A percentile compares a stretch with the other conserved stretches of the same genome.
These are phyloP conservation scores for Agaricales sp. DNA, from an alignment of 1,284 basidiomycete species.

Conservation along the genomic window DNA sequence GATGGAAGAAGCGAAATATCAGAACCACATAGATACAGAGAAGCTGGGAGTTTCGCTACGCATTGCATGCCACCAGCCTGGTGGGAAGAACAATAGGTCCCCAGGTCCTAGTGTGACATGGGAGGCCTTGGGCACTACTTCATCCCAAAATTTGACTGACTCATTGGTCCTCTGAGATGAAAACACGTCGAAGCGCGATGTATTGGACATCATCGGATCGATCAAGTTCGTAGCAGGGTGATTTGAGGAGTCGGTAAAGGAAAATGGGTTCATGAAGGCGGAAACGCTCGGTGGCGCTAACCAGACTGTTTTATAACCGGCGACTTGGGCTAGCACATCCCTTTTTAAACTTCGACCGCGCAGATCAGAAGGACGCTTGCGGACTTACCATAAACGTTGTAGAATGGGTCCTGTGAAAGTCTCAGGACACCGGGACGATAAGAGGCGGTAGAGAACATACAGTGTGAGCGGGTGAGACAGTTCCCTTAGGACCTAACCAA, in stretches of 20 bases:
- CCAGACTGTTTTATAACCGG: slow-evolving; percentile 89
- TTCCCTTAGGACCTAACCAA: slow-evolving; percentile 80
- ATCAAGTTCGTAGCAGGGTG: slow-evolving; percentile 27
- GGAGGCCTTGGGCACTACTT: slow-evolving; percentile 57
- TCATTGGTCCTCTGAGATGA: slow-evolving; percentile 17
- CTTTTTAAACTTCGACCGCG: slow-evolving; percentile 5
- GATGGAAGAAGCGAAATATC: no score
- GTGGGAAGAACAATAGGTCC: slow-evolving; percentile 80
- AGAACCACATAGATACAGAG: slow-evolving; percentile 80
- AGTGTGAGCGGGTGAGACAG: slow-evolving; percentile 86
- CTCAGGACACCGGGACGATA: slow-evolving; percentile 8
- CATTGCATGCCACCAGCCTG: slow-evolving; percentile 93
- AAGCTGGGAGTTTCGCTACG: slow-evolving; percentile 59
- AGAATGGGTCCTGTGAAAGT: slow-evolving; percentile 74
- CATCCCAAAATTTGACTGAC: slow-evolving; percentile 40
- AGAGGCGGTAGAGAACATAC: slow-evolving; percentile 34
- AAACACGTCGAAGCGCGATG: slow-evolving; percentile 63
- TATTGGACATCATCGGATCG: slow-evolving; percentile 47
- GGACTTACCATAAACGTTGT: slow-evolving; percentile 74
- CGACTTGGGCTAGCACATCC: slow-evolving; percentile 72
- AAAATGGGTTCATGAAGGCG: slow-evolving; percentile 45
- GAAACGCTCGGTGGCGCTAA: slow-evolving; percentile 64
- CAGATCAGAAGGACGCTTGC: slow-evolving; percentile 4
- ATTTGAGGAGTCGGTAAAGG: slow-evolving; percentile 12
- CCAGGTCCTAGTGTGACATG: slow-evolving; percentile 65